These are phyloP conservation scores for Wickerhamia fluorescens DNA, from an alignment of 805 yeast species.

Conservation along the genomic window DNA sequence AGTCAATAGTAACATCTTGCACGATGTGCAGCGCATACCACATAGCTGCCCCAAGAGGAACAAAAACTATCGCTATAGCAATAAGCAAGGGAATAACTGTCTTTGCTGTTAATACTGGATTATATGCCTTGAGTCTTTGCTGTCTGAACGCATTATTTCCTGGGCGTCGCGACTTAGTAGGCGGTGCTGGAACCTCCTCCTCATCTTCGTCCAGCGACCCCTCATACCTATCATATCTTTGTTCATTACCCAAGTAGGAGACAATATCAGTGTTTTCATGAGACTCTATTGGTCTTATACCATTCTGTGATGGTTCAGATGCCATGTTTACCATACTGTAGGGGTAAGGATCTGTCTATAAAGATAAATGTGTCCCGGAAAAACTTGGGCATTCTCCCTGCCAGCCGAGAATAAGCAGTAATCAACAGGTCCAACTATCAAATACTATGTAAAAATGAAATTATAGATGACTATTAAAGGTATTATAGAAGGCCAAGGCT, in stretches of 20 bases:
- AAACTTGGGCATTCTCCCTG: too few relatives aligned
- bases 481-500: too few relatives aligned
- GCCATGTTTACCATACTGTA: too few relatives aligned
- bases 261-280: too few relatives aligned
- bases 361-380: too few relatives aligned
- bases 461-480: too few relatives aligned
- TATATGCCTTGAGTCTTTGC: slow-evolving; percentile 46
- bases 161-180: slow-evolving; percentile 55
- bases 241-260: slow-evolving; percentile 1
- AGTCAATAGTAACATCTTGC: slow-evolving; percentile 35
- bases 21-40: slow-evolving; percentile 36
- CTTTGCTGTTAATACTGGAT: slow-evolving; percentile 37
- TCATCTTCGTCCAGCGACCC: slow-evolving; percentile 28
- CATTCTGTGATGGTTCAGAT: too few relatives aligned
- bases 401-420: too few relatives aligned
- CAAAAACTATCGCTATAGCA: slow-evolving; percentile 31
- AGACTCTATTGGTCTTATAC: background rate
- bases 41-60: slow-evolving; percentile 42
- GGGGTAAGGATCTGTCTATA: too few relatives aligned
- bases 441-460: too few relatives aligned
- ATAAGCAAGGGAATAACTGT: slow-evolving; percentile 36
- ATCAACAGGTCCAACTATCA: too few relatives aligned
- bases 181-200: slow-evolving; percentile 19
- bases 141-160: slow-evolving; percentile 53
- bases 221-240: too few relatives aligned